These are phyloP conservation scores for Suillus cothurnatus DNA, from an alignment of 768 basidiomycete genomes.

Conservation along the genomic window DNA sequence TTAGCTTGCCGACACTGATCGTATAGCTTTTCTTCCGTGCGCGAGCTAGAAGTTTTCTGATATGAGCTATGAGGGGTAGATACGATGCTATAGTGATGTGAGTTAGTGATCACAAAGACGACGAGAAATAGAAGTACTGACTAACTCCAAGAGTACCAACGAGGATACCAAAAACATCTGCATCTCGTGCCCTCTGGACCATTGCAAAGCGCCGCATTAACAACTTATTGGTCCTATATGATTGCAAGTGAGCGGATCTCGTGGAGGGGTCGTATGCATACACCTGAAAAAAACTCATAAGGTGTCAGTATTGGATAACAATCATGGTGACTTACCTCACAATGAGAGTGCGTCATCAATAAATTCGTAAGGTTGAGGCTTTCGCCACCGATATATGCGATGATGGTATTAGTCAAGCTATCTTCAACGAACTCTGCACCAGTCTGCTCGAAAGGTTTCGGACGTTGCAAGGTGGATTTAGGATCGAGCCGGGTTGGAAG, in stretches of 20 bases:
- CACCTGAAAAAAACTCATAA: conserved; percentile 47
- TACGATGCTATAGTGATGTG: conserved; percentile 66
- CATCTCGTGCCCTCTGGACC: conserved; percentile 86
- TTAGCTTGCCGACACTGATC: conserved; percentile 92
- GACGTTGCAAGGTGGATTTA: background rate
- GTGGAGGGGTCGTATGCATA: conserved; percentile 73
- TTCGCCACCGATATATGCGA: conserved; percentile 77
- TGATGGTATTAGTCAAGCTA: conserved; percentile 10
- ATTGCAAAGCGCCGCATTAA: conserved; percentile 89
- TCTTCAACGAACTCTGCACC: conserved; percentile 5
- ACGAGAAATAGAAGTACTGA: conserved; percentile 35
- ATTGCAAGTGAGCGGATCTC: conserved; percentile 53
- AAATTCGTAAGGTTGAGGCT: conserved; percentile 82
- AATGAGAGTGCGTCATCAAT: conserved; percentile 76
- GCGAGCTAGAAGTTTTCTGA: conserved; percentile 68
- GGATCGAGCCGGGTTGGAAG: conserved; percentile 33
- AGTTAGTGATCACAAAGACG: background rate
- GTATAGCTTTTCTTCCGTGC: conserved; percentile 92
- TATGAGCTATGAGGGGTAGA: conserved; percentile 78
- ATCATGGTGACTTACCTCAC: conserved; percentile 45
- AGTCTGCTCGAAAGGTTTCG: background rate
- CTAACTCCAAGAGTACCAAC: conserved; percentile 93
- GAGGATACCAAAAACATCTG: conserved; percentile 93
- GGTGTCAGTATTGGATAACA: background rate
- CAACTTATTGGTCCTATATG: conserved; percentile 71